Conservation (phyloP, 106 monocot species). For the Gastrodia elata region DNA sequence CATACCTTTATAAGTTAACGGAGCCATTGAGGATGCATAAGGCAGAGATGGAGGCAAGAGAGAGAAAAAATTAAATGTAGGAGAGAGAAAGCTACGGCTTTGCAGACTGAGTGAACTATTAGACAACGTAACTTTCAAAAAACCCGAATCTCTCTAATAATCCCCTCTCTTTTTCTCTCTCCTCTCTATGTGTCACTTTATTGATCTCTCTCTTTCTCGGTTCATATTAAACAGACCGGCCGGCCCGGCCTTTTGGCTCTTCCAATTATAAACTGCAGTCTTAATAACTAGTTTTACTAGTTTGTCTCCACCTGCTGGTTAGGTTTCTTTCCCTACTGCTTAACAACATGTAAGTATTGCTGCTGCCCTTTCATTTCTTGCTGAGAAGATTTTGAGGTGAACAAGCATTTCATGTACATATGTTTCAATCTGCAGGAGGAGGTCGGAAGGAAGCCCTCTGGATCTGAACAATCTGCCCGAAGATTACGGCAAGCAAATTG, state of each 20-base stretch:
- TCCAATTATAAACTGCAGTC: too few relatives aligned
- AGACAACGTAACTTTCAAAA: slow-evolving; percentile 39
- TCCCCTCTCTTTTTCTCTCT: slow-evolving; percentile 18
- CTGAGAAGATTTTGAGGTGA: too few relatives aligned
- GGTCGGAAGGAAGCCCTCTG: slow-evolving; percentile 57
- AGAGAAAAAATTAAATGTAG: slow-evolving; percentile 8
- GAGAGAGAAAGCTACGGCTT: slow-evolving; percentile 29
- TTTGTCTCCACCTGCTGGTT: slow-evolving; percentile 6
- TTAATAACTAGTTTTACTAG: background rate
- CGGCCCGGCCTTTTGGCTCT: too few relatives aligned
- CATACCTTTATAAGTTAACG: too few relatives aligned
- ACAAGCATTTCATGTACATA: too few relatives aligned
- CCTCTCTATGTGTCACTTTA: too few relatives aligned
- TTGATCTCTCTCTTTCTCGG: slow-evolving; percentile 8
- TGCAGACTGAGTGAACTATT: slow-evolving; percentile 14
- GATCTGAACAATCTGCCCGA: slow-evolving; percentile 98
- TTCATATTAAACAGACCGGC: slow-evolving; percentile 3
- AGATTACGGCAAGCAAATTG: slow-evolving; percentile 64
- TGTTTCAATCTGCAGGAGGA: slow-evolving; percentile 45
- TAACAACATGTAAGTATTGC: slow-evolving; percentile 7
- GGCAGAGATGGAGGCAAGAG: background rate
- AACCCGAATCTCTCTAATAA: too few relatives aligned
- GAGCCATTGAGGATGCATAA: background rate
- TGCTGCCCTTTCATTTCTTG: background rate
- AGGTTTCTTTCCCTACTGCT: background rate